Evolutionary conservation across 169 alveolate genomes (phyloP), one percentile per base, ranked within the genome.

Genomic region (Plasmodium blacklocki): DNA sequence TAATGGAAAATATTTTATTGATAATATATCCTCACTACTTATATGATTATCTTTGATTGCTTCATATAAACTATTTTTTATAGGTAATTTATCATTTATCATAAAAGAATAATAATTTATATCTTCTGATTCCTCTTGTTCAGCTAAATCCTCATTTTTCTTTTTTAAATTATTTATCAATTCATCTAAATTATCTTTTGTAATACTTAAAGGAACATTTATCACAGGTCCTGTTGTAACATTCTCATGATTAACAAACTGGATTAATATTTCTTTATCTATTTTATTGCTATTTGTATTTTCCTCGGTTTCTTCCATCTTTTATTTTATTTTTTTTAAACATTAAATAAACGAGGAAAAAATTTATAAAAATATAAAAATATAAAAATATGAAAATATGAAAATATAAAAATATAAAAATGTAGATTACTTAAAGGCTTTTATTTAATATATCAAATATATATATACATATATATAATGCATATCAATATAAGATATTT

Each of bases 1-100:
- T 59, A 94, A 89, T 2, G 97, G 97, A 18, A 94, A 74, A 80
- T 95, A 95, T 52, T 92, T 95, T 50, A 95, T 95, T 32, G 91
- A 93, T 56, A 94, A 87, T 43, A 94, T 93, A 56, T 86, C 91
- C 59, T 95, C 97, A 21, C 96, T 95, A 59, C 96, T 93, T 66
- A 86, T 75, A 29, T 85, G 83, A 47, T 88, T 93, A 63, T 78
- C 75, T 49, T 91, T 71, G 19, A 94, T 73, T 0, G 96, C 89
- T 2, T 90, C 94, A 66, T 93, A 94, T 68, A 94, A 66, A 19
- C 93, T 92, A 52, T 86, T 86, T 88, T 76, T 75, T 70, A 94
- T 90, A 23, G 93, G 94, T n/a, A 88, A 92, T 45, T 89, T 94
- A 39, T 91, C 92, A 74, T 94, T 93, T 7, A 94, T 73, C 74